phyloP scores from a whole-genome alignment of 768 basidiomycete genomes.

The Trametes gibbosa region DNA sequence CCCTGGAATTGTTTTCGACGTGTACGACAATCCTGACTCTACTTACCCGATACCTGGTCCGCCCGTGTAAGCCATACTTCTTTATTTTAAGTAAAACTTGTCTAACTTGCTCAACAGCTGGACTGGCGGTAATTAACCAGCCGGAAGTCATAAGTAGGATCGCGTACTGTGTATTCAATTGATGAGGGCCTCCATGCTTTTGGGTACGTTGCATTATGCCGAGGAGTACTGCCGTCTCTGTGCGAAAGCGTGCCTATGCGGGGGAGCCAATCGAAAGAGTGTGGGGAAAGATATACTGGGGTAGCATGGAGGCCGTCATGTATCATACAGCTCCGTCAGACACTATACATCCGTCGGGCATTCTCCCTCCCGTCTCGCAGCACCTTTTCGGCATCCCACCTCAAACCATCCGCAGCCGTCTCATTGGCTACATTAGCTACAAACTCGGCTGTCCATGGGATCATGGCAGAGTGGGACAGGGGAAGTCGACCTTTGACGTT shows the following conservation, averaged over 20 bases:
- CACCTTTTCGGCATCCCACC: conserved; percentile 54
- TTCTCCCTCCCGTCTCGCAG: conserved; percentile 65
- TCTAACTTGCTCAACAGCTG: background rate
- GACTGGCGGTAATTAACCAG: conserved; percentile 11
- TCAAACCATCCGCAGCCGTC: conserved; percentile 22
- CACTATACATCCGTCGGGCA: conserved; percentile 58
- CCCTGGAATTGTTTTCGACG: conserved; percentile 36
- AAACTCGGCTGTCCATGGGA: conserved; percentile 83
- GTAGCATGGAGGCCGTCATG: too few relatives aligned
- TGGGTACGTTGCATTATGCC: too few relatives aligned
- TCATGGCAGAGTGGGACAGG: conserved; percentile 75
- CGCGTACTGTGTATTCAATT: background rate
- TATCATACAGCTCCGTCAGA: conserved; percentile 11
- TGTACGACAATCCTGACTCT: conserved; percentile 26
- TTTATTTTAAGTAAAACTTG: background rate
- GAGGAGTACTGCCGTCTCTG: too few relatives aligned
- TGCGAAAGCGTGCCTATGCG: too few relatives aligned
- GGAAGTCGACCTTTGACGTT: conserved; percentile 56
- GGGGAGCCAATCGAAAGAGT: too few relatives aligned
- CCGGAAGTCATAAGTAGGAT: background rate
- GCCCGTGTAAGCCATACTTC: conserved; percentile 2
- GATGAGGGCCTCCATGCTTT: too few relatives aligned
- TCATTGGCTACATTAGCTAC: conserved; percentile 48
- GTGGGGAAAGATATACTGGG: too few relatives aligned
- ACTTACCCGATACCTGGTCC: conserved; percentile 45